Evolutionary conservation across 768 basidiomycete genomes (phyloP), one percentile per base, ranked within the genome.

Genomic region (Clavulina sp.): DNA sequence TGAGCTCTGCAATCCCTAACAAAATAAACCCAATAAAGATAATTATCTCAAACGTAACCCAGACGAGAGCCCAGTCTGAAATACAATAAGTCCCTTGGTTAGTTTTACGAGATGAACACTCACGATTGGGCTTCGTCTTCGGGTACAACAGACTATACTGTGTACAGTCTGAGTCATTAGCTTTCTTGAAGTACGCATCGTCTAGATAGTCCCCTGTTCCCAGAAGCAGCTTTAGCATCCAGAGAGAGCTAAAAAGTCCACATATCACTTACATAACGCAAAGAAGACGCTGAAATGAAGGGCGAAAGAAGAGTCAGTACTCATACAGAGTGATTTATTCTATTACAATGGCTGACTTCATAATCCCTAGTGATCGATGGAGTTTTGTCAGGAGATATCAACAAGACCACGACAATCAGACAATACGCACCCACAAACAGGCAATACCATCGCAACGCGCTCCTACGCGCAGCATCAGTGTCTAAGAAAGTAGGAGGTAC

Each of bases 121-220:
- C 64, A 84, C 86, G 64, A 60, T 88, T 84, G n/a, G 84, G 72
- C 36, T 75, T 71, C 49, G 84, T 70, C 4, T 67, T 63, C 18
- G 84, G 83, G 64, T 72, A 88, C 49, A 96, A 62, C 41, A 88
- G 67, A 18, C 76, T 67, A 61, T 88, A 93, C 60, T 96, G 91
- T 2, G 88, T 86, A 53, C 85, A 84, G 61, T 93, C 91, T 1
- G 87, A 89, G 60, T 89, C 85, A 60, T 93, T 93, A 26, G 80
- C 74, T 69, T 93, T 93, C 61, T 89, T 85, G 66, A 92, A 95
- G 67, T 92, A 87, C 52, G 84, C 75, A 61, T 96, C 91, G 63
- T 96, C 92, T 41, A 86, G 77, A 41, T 92, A 81, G 61, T 96
- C 91, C 91, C 85, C 85, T 88, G 23, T 50, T 28, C 30, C 24